Evolutionary conservation across 257 asterid genomes (phyloP).

Genomic region (Scutellaria minor): DNA sequence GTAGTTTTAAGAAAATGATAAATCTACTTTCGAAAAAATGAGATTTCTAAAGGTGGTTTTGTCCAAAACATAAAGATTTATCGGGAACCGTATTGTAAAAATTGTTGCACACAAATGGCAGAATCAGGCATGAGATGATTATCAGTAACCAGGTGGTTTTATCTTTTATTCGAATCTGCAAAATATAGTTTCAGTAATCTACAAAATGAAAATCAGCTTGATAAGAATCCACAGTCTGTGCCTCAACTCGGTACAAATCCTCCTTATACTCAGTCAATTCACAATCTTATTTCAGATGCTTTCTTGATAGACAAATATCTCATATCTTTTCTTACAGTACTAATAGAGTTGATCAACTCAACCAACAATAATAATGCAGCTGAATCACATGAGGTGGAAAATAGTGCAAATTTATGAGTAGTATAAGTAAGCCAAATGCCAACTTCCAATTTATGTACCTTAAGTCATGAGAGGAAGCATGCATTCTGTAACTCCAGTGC

Average conservation of each 20-base stretch:
- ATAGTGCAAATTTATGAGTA: conserved; percentile 58
- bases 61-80: conserved; percentile 79
- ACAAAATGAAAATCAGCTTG: conserved; percentile 52
- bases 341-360: conserved; percentile 53
- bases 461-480: no score
- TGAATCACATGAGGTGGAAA: conserved; percentile 57
- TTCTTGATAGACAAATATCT: conserved; percentile 25
- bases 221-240: conserved; percentile 50
- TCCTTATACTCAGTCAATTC: conserved; percentile 32
- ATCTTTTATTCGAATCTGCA: conserved; percentile 14
- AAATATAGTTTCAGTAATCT: conserved; percentile 33
- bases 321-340: conserved; percentile 32
- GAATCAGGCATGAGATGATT: conserved; percentile 57
- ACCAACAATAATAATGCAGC: conserved; percentile 45
- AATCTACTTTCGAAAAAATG: conserved; percentile 66
- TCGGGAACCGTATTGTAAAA: conserved; percentile 93
- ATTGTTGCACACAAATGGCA: conserved; percentile 82
- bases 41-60: conserved; percentile 81
- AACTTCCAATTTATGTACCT: conserved; percentile 47
- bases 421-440: conserved; percentile 53
- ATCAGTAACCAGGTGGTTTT: conserved; percentile 19
- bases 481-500: no score
- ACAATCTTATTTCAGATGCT: conserved; percentile 13
- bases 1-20: conserved; percentile 28
- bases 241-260: conserved; percentile 52